Base-by-base conservation (phyloP, 805 yeast genomes). In the Teunomyces aglyptinius region DNA sequence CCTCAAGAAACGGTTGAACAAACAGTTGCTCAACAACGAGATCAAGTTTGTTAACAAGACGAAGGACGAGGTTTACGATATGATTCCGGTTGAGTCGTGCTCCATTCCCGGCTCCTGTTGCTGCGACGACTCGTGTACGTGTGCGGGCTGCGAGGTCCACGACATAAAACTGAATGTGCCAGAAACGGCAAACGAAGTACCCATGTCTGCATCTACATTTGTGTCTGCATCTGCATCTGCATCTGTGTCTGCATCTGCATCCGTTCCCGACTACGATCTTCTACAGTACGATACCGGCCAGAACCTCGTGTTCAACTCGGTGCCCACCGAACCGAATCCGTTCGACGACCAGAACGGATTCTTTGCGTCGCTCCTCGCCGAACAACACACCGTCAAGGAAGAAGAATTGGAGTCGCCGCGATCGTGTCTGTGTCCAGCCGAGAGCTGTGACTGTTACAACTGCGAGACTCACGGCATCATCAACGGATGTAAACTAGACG, bases 391-490 rank as follows among this genome's bases (percentile, higher is more conserved):
- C 24, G 15, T 26, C 28, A 41, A 38, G 32, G 26, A 33, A 15
- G 44, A 44, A 5, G 45, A 40, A 27, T 28, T 15, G n/a, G 43
- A 38, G 7, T 43, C 46, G 18, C 49, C 45, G 22, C 18, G 42
- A 11, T 18, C 49, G n/a, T 65, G 69, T 46, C 29, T 42, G 6
- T 68, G 73, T 58, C 58, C 65, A 3, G 47, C 57, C 4, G 59
- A 59, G 22, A 46, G 51, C 6, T 68, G 73, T 51, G 65, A 58
- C n/a, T 73, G 77, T 52, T 46, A 64, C 8, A 73, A 71, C 49
- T 73, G 77, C 53, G 77, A 72, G 50, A 64, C 68, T 1, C 77
- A 73, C 50, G 75, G 76, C 1, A 72, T 69, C n/a, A 68, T 73
- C 31, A 63, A 73, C 45, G 77, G 77, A 2, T 53, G 62, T 46